Conservation (phyloP, 345 rosid species). For the Camelina laxa region DNA sequence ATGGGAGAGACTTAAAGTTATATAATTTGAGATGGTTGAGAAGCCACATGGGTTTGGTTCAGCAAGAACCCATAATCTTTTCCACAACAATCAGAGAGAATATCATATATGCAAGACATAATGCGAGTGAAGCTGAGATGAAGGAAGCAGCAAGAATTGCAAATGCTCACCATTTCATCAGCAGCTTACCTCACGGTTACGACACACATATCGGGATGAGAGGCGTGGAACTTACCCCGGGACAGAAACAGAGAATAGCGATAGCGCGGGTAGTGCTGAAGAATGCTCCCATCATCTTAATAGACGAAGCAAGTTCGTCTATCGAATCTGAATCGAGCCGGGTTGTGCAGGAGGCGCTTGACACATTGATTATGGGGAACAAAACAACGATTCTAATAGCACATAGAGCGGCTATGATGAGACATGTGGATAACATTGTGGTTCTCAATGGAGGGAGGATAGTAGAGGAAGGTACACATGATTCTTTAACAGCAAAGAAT, state of each 20-base stretch:
- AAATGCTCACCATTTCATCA: conserved; percentile 97
- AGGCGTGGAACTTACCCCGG: conserved; percentile 95
- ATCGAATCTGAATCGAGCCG: conserved; percentile 98
- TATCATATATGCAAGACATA: conserved; percentile 96
- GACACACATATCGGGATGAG: conserved; percentile 99
- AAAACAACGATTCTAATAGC: conserved; percentile 95
- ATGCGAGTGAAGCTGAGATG: conserved; percentile 96
- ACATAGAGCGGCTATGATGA: conserved; percentile 97
- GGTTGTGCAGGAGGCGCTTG: conserved; percentile 97
- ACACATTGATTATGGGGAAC: conserved; percentile 93
- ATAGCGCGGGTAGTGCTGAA: conserved; percentile 92
- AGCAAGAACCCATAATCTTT: conserved; percentile 96
- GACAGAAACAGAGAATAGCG: conserved; percentile 98
- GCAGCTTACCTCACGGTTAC: conserved; percentile 96
- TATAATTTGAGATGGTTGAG: conserved; percentile 96
- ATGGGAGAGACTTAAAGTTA: conserved; percentile 87
- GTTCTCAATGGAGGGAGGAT: conserved; percentile 97
- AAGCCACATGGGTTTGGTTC: conserved; percentile 92
- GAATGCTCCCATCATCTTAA: conserved; percentile 88
- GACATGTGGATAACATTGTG: conserved; percentile 94
- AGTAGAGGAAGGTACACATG: conserved; percentile 95
- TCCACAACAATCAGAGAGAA: conserved; percentile 95
- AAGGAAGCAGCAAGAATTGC: conserved; percentile 99
- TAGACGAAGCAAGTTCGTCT: conserved; percentile 96
- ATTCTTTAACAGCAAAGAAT: conserved; percentile 77